phyloP scores from a whole-genome alignment of 352 stramenopile species.

The Globisporangium cystogenes region DNA sequence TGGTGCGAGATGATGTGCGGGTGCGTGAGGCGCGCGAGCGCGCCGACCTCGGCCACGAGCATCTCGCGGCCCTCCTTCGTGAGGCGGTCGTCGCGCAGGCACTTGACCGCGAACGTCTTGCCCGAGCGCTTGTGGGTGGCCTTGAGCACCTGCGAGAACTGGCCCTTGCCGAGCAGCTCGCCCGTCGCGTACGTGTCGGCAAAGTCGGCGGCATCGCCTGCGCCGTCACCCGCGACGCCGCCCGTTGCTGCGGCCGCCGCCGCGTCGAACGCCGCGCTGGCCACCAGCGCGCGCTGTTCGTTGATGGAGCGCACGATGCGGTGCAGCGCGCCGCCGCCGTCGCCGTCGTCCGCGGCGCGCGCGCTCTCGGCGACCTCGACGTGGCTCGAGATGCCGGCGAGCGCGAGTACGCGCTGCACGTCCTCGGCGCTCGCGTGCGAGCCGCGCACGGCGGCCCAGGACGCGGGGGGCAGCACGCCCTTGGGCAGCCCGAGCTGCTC shows the following conservation, averaged over 20 bases:
- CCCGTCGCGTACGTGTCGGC: conserved; percentile 58
- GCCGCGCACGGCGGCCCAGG: conserved; percentile 55
- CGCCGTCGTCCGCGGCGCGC: conserved; percentile 6
- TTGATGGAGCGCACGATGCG: conserved; percentile 29
- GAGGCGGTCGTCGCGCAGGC: conserved; percentile 39
- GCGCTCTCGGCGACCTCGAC: conserved; percentile 30
- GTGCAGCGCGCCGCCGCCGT: conserved; percentile 22
- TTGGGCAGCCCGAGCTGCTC: conserved; percentile 49
- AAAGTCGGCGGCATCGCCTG: conserved; percentile 25
- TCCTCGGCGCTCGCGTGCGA: conserved; percentile 46
- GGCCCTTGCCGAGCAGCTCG: conserved; percentile 43
- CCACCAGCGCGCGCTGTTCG: conserved; percentile 17
- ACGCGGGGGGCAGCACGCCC: conserved; percentile 32
- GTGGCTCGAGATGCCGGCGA: conserved; percentile 46
- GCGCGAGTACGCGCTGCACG: conserved; percentile 44
- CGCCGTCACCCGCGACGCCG: conserved; percentile 6
- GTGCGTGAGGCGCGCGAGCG: conserved; percentile 69
- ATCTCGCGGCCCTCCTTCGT: conserved; percentile 49
- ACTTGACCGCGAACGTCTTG: conserved; percentile 56
- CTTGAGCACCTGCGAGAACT: conserved; percentile 61
- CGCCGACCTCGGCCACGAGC: conserved; percentile 64
- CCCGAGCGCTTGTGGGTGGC: conserved; percentile 38
- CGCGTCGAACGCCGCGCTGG: neutral
- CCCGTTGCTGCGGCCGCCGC: conserved; percentile 3
- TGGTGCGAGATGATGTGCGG: conserved; percentile 77